A percentile compares a stretch with the other conserved stretches of the same genome.
phyloP scores from a whole-genome alignment of 495 filamentous ascomycete species.

The Neurospora sp. region DNA sequence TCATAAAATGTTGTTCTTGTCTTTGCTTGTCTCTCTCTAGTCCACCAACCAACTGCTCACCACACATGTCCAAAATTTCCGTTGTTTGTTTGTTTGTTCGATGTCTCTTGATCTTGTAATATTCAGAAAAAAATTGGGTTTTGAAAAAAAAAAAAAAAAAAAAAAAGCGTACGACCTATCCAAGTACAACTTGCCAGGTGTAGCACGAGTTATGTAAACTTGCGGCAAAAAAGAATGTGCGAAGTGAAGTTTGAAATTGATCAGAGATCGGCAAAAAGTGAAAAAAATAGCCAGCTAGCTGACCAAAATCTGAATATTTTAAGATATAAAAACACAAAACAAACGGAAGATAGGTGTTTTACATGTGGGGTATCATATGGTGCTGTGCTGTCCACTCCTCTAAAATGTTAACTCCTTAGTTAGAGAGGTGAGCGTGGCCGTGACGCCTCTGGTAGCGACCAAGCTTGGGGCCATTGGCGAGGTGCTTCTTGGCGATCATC shows the following conservation, averaged over 20 bases:
- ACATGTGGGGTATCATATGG: background rate
- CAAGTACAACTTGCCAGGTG: background rate
- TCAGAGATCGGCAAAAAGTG: background rate
- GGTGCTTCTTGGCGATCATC: constrained; percentile 9
- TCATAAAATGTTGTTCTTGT: background rate
- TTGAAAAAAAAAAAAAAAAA: too few species aligned
- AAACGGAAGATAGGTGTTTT: background rate
- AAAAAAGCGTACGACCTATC: background rate
- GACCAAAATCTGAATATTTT: background rate
- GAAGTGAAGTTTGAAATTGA: background rate
- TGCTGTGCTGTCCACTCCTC: background rate
- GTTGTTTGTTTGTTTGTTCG: background rate
- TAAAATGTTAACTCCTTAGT: background rate
- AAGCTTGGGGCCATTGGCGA: background rate
- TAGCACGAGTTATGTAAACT: background rate
- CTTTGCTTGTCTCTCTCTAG: background rate
- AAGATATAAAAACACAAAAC: background rate
- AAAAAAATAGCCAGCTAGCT: background rate
- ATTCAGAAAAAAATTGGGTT: background rate
- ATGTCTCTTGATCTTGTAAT: background rate
- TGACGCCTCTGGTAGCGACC: background rate
- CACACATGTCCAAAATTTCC: background rate
- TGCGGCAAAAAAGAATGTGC: background rate
- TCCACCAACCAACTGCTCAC: background rate
- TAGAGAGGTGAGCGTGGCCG: background rate